Conservation (phyloP, 2,329 filamentous ascomycete genomes). For the Mycosphaerella arachidis region DNA sequence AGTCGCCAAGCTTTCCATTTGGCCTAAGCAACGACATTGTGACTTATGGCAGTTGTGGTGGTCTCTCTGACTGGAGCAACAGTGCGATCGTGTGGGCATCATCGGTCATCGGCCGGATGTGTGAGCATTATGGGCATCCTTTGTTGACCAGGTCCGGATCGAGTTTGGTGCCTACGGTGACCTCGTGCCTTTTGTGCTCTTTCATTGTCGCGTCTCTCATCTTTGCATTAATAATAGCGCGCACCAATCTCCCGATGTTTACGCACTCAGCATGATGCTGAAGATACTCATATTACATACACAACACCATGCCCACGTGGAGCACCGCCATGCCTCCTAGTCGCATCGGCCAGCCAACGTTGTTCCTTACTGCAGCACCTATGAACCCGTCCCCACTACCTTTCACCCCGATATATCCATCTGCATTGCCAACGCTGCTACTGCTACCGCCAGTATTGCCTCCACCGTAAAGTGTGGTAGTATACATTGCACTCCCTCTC, state of each 20-base stretch:
- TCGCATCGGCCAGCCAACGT: not conserved
- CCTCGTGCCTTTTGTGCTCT: not conserved
- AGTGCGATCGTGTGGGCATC: not conserved
- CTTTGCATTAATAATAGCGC: too few relatives aligned
- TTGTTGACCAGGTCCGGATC: not conserved
- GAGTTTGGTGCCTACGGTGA: not conserved
- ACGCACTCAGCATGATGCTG: too few relatives aligned
- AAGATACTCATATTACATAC: not conserved
- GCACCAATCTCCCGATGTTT: too few relatives aligned
- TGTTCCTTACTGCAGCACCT: conserved; percentile 1
- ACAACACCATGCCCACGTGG: not conserved
- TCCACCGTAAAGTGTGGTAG: conserved; percentile 1
- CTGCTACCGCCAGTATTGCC: not conserved
- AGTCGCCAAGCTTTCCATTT: not conserved
- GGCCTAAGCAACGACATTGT: not conserved
- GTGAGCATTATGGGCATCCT: not conserved
- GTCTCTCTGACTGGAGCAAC: not conserved
- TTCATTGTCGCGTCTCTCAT: not conserved
- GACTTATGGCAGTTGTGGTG: not conserved
- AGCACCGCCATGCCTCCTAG: not conserved
- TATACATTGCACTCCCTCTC: not conserved
- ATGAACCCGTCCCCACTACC: conserved; percentile 13
- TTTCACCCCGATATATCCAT: conserved; percentile 12
- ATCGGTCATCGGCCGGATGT: not conserved
- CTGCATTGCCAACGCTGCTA: conserved; percentile 4